Base-by-base conservation (phyloP, 352 stramenopile genomes). In the Chloridella minuta region DNA sequence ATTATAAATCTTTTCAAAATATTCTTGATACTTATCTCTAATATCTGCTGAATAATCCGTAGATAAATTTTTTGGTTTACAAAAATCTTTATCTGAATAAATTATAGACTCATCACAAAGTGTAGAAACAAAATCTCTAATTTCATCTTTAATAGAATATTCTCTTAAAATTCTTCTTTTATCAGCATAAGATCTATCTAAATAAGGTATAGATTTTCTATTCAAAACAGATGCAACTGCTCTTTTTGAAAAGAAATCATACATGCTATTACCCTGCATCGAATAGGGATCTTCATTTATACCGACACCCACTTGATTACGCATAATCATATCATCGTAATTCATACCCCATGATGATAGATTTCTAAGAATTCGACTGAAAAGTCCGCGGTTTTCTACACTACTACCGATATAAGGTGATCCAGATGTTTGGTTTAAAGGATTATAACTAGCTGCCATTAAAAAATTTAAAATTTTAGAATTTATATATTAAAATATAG, bases 11-110 rank as follows among this genome's bases (percentile, higher is more conserved):
- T 83, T 83, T 25, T 83, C 23, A 83, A 83, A 24, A 83, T 83
- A 83, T 83, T 83, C 23, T 83, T 83, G 51, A 83, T 25, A 22
- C 51, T 83, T 24, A 83, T 83, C 51, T 83, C n/a, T 25, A 83
- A 83, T 24, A 25, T 83, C 51, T 24, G 27, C 27, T 30, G 27
- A 30, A 30, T 30, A 83, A 25, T 83, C 51, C 51, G 51, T 25
- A 25, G 51, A 83, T 83, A 30, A 30, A 30, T 30, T 83, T 83
- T 24, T 25, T 22, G 51, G 23, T 83, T 83, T 24, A 24, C 51
- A 24, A 83, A 83, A 83, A 83, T 83, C 23, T 83, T 83, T 83
- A 83, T 83, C 23, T 25, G n/a, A 22, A 24, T 25, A 83, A 25
- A 83, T 24, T 25, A 83, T 83, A 25, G 51, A 83, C 23, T 83